Evolutionary conservation across 805 yeast species (phyloP), one percentile per base, ranked within the genome.

Genomic region (Clavispora santaluciae): DNA sequence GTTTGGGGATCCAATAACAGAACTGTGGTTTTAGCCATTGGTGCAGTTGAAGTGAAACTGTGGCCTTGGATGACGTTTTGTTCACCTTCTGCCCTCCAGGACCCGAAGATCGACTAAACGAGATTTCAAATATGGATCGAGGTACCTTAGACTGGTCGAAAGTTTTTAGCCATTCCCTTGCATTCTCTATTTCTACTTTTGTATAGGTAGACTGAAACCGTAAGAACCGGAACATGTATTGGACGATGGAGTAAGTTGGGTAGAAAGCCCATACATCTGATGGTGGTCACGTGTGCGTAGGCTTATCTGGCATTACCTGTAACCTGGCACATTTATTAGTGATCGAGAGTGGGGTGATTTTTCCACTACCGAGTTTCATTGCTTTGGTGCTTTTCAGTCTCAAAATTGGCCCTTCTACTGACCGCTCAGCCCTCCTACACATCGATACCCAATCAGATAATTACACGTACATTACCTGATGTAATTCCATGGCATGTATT

Each of bases 11-110:
- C 89, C 90, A 83, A 5, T 53, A 44, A 38, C 70, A 63, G 22
- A 48, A 50, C 30, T 52, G 54, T 1, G 74, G 73, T 1, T 53
- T 47, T 2, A 69, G 59, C 73, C 86, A 72, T 25, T 66, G 57
- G 5, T 59, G 59, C 0, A 68, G 58, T 6, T 56, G 60, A 41
- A 81, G 51, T 5, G 75, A 64, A 15, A 86, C 55, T 0, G 86
- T 80, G 6, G 89, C 86, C 52, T 86, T 82, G 1, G 85, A 73
- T 22, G 74, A 72, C 8, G 81, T 70, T 51, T 86, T 86, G 59
- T 86, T 86, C 9, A 87, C 95, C 54, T 87, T 83, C 51, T 86
- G 95, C 0, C 95, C 95, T 1, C 95, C 95, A 0, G 95, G 87
- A 0, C 95, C 95, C 24, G 89, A 77, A 0, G 93, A 75, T 43